Evolutionary conservation across 129 eudicot species (phyloP).

Genomic region (Chrysanthemum makinoi): DNA sequence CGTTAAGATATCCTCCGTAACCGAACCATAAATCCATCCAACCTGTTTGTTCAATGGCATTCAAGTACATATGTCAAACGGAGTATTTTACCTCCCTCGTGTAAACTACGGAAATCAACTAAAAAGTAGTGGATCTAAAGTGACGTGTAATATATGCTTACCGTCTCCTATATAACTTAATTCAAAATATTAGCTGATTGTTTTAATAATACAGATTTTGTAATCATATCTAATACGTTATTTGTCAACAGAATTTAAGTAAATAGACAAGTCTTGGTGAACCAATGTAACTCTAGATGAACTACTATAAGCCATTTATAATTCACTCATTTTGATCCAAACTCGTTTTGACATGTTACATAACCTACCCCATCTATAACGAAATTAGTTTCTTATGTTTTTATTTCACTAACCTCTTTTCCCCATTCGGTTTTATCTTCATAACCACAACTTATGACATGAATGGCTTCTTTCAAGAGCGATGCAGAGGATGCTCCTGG

Average conservation of each 20-base stretch:
- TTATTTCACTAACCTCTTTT: constrained; percentile 52
- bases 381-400: not conserved
- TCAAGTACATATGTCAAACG: not conserved
- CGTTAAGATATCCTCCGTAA: constrained; percentile 76
- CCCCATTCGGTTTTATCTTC: constrained; percentile 93
- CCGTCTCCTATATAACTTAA: not conserved
- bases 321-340: not conserved
- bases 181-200: not conserved
- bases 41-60: constrained; percentile 41
- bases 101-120: too few species aligned
- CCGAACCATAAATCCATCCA: constrained; percentile 88
- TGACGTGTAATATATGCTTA: not conserved
- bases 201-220: not conserved
- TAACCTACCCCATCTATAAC: not conserved
- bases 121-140: not conserved
- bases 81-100: too few species aligned
- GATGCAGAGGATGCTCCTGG: constrained; percentile 38
- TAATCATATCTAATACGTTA: not conserved
- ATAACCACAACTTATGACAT: constrained; percentile 75
- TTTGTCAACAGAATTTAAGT: not conserved
- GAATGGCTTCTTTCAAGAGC: constrained; percentile 59
- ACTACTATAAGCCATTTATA: too few species aligned
- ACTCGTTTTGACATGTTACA: not conserved
- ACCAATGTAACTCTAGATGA: too few species aligned
- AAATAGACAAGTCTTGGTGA: not conserved